phyloP scores from a whole-genome alignment of 2,329 filamentous ascomycete species.

The Sarocladiaceae sp. region DNA sequence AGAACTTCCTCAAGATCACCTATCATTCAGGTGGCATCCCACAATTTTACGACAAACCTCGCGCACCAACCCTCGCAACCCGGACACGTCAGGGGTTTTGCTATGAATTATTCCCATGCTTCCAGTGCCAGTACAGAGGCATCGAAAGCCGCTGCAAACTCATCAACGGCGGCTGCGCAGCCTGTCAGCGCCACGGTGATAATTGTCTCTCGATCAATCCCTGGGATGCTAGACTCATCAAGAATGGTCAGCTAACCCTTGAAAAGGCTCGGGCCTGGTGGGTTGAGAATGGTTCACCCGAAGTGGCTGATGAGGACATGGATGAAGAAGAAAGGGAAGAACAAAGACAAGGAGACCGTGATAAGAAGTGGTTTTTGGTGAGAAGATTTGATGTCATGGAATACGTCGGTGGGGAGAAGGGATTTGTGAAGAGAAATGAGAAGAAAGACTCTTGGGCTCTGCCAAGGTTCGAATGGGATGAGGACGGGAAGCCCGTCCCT shows the following conservation, averaged over 20 bases:
- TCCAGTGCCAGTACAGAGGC: background rate
- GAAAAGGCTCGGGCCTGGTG: background rate
- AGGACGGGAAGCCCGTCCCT: background rate
- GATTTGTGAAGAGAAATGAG: constrained; percentile 1
- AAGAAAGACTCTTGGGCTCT: constrained; percentile 6
- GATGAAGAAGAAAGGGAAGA: background rate
- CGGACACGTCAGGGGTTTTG: background rate
- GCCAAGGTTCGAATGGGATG: constrained; percentile 3
- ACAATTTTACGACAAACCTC: background rate
- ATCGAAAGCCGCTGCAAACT: background rate
- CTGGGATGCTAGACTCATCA: background rate
- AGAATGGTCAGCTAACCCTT: background rate
- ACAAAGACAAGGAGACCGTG: background rate
- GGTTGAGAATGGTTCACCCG: background rate
- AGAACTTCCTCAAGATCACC: constrained; percentile 1
- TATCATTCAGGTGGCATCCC: constrained; percentile 7
- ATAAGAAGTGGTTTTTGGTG: background rate
- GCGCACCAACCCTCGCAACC: background rate
- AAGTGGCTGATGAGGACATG: background rate
- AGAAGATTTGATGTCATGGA: background rate
- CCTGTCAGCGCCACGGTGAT: background rate
- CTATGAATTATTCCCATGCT: background rate
- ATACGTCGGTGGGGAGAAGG: background rate
- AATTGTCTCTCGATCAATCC: background rate
- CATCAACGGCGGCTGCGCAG: background rate